A percentile compares a stretch with the other conserved stretches of the same genome.
phyloP scores from a whole-genome alignment of 352 stramenopile genomes.

The Globisporangium takayamanum region DNA sequence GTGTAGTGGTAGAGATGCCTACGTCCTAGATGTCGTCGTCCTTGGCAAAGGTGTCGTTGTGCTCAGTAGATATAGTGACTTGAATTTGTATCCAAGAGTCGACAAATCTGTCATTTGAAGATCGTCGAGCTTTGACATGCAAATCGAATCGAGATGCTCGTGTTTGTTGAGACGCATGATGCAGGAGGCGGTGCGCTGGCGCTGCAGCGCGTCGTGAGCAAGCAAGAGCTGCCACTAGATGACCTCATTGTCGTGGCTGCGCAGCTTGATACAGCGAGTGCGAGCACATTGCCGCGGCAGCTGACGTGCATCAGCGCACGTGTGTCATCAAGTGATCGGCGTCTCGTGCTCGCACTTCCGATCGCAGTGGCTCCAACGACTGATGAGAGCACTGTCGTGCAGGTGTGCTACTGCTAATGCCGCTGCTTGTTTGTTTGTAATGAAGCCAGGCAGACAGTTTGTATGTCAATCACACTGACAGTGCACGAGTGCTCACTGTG shows the following conservation, averaged over 20 bases:
- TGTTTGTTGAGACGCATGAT: slow-evolving; percentile 21
- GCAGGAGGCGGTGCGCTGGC: slow-evolving; percentile 12
- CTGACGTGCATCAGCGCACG: slow-evolving; percentile 54
- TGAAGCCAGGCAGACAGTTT: background rate
- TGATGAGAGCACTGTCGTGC: background rate
- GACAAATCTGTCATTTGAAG: background rate
- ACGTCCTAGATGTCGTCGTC: too few relatives aligned
- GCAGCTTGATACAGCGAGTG: background rate
- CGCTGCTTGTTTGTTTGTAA: too few relatives aligned
- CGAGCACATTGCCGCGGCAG: slow-evolving; percentile 20
- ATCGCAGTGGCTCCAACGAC: slow-evolving; percentile 13
- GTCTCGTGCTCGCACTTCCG: slow-evolving; percentile 41
- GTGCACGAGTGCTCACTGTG: background rate
- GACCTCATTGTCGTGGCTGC: slow-evolving; percentile 51
- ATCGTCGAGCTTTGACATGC: background rate
- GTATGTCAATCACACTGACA: background rate
- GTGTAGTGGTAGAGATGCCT: too few relatives aligned
- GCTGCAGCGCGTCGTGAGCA: slow-evolving; percentile 32
- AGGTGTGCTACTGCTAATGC: slow-evolving; percentile 7
- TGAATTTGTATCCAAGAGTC: too few relatives aligned
- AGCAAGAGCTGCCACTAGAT: slow-evolving; percentile 48
- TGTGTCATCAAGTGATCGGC: slow-evolving; percentile 35
- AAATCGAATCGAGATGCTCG: slow-evolving; percentile 24
- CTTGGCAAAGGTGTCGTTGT: too few relatives aligned
- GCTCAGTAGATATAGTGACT: too few relatives aligned